These are phyloP conservation scores for Pseudocercospora pini-densiflorae DNA, from an alignment of 2,329 filamentous ascomycete species.

Conservation along the genomic window DNA sequence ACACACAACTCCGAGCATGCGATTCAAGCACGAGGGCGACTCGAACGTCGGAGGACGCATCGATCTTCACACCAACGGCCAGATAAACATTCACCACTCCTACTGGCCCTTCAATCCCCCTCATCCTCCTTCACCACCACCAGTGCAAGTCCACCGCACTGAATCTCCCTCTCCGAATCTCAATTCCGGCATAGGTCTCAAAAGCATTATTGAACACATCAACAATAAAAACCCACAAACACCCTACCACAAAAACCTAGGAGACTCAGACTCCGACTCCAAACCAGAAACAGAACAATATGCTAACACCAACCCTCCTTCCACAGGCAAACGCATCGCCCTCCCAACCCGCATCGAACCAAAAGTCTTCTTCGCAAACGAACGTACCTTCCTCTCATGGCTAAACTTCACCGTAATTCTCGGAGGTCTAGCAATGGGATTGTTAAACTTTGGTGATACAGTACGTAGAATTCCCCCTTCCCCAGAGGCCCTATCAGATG, in stretches of 20 bases:
- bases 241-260: background rate
- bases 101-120: background rate
- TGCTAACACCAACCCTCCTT: background rate
- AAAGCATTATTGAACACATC: background rate
- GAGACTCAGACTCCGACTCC: background rate
- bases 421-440: constrained; percentile 91
- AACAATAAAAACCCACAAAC: too few species aligned
- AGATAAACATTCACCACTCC: background rate
- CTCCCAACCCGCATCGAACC: constrained; percentile 97
- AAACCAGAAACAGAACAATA: background rate
- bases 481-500: too few species aligned
- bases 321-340: constrained; percentile 91
- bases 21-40: background rate
- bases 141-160: background rate
- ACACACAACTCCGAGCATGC: background rate
- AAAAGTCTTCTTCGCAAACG: constrained; percentile 99
- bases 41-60: background rate
- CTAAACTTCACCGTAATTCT: constrained; percentile 99
- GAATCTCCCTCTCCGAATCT: background rate
- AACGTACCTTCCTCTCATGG: constrained; percentile 98
- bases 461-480: constrained; percentile 37
- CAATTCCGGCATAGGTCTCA: background rate
- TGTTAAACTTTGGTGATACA: constrained; percentile 95
- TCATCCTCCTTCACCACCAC: background rate
- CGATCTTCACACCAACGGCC: background rate